phyloP scores from a whole-genome alignment of 73 alveolate genomes.

The Tetrahymena malaccensis region DNA sequence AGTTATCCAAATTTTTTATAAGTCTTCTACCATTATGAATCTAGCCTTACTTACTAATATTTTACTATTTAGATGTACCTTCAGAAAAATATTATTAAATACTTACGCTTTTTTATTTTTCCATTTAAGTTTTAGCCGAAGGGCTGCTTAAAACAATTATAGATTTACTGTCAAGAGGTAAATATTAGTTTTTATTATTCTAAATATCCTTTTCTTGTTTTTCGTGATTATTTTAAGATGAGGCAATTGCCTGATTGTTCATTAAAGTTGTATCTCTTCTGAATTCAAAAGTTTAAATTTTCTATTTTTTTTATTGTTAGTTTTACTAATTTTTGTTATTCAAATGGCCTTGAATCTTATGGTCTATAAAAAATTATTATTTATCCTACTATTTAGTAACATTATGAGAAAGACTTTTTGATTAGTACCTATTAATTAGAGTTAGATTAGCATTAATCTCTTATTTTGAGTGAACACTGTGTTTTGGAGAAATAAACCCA shows the following conservation, averaged over 20 bases:
- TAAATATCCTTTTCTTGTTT: too few species aligned
- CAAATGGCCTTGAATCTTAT: too few species aligned
- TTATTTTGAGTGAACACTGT: not conserved
- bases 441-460: not conserved
- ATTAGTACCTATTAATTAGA: not conserved
- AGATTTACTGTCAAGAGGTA: too few species aligned
- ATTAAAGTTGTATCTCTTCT: too few species aligned
- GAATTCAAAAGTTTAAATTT: not conserved
- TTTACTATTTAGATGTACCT: not conserved
- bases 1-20: not conserved
- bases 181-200: too few species aligned
- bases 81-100: not conserved
- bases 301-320: not conserved
- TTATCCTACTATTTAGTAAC: too few species aligned
- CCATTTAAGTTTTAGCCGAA: too few species aligned
- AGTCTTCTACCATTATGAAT: not conserved
- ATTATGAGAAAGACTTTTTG: not conserved
- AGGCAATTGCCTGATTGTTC: not conserved
- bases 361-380: not conserved
- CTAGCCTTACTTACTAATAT: not conserved
- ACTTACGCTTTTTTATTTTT: not conserved
- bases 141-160: not conserved
- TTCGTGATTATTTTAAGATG: not conserved
- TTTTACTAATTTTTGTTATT: too few species aligned
- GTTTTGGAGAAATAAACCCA: not conserved